Percentiles rank a stretch among this genome's conserved stretches.
Conservation (phyloP, 2,329 filamentous ascomycete genomes). For the Tothia fuscella region DNA sequence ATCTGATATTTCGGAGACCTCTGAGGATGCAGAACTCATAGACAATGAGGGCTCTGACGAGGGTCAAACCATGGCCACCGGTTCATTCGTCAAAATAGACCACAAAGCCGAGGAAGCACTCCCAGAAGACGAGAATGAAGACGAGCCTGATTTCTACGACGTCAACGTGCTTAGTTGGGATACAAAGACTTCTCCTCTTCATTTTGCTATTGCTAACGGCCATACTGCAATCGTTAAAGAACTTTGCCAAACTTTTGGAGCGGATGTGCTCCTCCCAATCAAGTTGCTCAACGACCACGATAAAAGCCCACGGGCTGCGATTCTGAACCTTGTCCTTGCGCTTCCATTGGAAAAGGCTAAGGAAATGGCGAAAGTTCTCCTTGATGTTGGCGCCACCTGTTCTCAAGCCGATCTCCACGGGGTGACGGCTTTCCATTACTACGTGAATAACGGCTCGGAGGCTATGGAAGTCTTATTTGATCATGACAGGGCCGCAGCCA, state of each 20-base stretch:
- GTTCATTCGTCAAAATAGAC: slow-evolving; percentile 61
- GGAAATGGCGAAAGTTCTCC: slow-evolving; percentile 51
- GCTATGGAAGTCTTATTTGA: slow-evolving; percentile 34
- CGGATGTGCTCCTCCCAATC: slow-evolving; percentile 63
- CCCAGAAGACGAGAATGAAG: slow-evolving; percentile 42
- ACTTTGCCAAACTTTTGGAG: slow-evolving; percentile 60
- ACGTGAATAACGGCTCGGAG: slow-evolving; percentile 41
- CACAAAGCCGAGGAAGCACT: slow-evolving; percentile 35
- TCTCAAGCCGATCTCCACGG: slow-evolving; percentile 58
- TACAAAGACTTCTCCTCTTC: slow-evolving; percentile 57
- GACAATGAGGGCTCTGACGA: slow-evolving; percentile 24
- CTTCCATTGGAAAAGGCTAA: slow-evolving; percentile 52
- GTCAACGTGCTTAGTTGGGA: slow-evolving; percentile 75
- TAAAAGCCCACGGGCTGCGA: slow-evolving; percentile 43
- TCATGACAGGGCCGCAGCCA: slow-evolving; percentile 48
- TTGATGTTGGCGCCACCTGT: slow-evolving; percentile 59
- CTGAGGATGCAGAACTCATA: slow-evolving; percentile 29
- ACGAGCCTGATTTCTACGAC: slow-evolving; percentile 69
- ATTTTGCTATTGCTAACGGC: slow-evolving; percentile 65
- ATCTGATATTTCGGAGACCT: not conserved
- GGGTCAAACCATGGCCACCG: slow-evolving; percentile 37
- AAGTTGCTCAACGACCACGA: slow-evolving; percentile 45
- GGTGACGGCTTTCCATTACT: slow-evolving; percentile 54
- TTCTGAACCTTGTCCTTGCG: slow-evolving; percentile 59
- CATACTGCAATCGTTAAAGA: slow-evolving; percentile 56